Evolutionary conservation across 2,329 filamentous ascomycete genomes (phyloP).

Genomic region (Sphaerostilbella broomeana): DNA sequence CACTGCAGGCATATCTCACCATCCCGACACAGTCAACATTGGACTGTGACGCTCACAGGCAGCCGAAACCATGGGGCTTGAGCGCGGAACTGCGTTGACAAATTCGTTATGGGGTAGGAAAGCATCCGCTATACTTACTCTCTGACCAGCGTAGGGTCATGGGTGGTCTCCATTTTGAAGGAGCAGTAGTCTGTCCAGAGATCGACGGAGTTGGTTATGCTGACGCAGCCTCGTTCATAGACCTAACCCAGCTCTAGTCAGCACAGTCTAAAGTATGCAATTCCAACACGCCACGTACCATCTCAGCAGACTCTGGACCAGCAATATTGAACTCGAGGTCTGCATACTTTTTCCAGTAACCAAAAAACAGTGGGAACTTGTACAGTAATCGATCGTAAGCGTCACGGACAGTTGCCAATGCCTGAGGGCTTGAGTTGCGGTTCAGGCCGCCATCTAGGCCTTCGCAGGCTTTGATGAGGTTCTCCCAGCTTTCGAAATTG

Average conservation of each 20-base stretch:
- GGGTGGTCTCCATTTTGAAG: slow-evolving; percentile 96
- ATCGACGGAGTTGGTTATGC: slow-evolving; percentile 89
- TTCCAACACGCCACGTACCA: slow-evolving; percentile 53
- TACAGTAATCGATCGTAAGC: slow-evolving; percentile 88
- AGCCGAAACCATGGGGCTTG: slow-evolving; percentile 35
- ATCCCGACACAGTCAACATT: slow-evolving; percentile 37
- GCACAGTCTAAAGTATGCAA: not conserved
- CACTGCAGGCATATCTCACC: slow-evolving; percentile 68
- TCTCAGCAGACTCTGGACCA: slow-evolving; percentile 92
- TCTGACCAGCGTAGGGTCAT: slow-evolving; percentile 92
- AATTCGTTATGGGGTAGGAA: slow-evolving; percentile 62
- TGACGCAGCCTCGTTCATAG: slow-evolving; percentile 90
- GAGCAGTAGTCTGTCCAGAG: slow-evolving; percentile 96
- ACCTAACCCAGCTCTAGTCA: slow-evolving; percentile 46
- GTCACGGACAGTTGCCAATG: slow-evolving; percentile 78
- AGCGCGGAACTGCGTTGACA: slow-evolving; percentile 38
- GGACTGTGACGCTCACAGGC: slow-evolving; percentile 31
- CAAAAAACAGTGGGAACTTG: slow-evolving; percentile 92
- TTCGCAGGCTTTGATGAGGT: slow-evolving; percentile 76
- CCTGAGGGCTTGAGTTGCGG: slow-evolving; percentile 91
- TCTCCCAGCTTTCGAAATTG: slow-evolving; percentile 93
- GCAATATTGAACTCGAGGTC: slow-evolving; percentile 96
- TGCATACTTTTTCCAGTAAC: slow-evolving; percentile 99
- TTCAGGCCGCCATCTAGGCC: slow-evolving; percentile 87
- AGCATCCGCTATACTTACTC: slow-evolving; percentile 82